Evolutionary conservation across 192 early-diverging fungal species (phyloP).

Genomic region (Ambispora gerdemannii): DNA sequence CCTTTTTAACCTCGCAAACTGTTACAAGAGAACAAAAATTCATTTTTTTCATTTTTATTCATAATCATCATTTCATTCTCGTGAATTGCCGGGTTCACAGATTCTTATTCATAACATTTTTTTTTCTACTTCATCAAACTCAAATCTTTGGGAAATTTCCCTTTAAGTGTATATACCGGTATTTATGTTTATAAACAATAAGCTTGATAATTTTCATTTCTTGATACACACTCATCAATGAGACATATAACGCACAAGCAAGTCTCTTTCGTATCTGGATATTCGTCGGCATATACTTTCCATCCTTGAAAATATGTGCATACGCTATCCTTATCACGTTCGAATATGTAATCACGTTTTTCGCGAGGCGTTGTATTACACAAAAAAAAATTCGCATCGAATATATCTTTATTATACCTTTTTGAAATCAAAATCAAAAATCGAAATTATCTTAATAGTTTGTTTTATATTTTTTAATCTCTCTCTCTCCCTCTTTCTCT

Average conservation of each 20-base stretch:
- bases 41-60: too few species aligned
- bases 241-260: not conserved
- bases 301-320: too few species aligned
- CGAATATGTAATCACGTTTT: not conserved
- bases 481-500: not conserved
- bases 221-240: not conserved
- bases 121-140: not conserved
- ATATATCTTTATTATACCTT: too few species aligned
- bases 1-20: not conserved
- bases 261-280: not conserved
- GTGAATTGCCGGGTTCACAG: not conserved
- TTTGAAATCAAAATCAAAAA: too few species aligned
- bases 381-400: too few species aligned
- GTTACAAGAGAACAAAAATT: not conserved
- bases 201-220: not conserved
- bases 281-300: not conserved
- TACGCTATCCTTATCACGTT: not conserved
- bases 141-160: too few species aligned
- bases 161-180: not conserved
- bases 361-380: not conserved
- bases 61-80: too few species aligned
- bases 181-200: not conserved
- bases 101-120: not conserved
- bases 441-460: not conserved
- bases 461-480: not conserved